Percentiles rank a stretch among this genome's conserved stretches.
phyloP scores from a whole-genome alignment of 345 rosid species.

The Eucalyptus shirleyi region DNA sequence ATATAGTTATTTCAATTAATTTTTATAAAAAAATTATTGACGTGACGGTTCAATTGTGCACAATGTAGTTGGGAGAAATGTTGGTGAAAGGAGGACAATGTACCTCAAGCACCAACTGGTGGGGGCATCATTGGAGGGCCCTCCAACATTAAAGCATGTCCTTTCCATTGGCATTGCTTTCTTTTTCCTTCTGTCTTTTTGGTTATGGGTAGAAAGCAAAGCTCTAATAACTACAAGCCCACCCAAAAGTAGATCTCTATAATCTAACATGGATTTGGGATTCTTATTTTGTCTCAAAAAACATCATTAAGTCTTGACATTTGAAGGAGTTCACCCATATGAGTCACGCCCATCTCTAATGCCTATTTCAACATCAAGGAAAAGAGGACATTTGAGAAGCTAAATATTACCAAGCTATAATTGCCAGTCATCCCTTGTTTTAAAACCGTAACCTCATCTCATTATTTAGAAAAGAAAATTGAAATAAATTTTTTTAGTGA shows the following conservation, averaged over 20 bases:
- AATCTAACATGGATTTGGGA: neutral
- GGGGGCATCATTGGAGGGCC: neutral
- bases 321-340: neutral
- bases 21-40: neutral
- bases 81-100: neutral
- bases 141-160: neutral
- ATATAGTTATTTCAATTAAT: neutral
- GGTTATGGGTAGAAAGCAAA: neutral
- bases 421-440: neutral
- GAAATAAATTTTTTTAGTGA: neutral
- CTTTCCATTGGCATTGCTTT: neutral
- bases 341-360: neutral
- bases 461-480: neutral
- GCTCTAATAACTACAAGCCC: neutral
- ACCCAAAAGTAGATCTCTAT: neutral
- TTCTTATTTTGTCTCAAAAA: neutral
- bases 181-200: neutral
- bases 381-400: neutral
- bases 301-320: neutral
- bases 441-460: neutral
- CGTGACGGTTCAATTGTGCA: neutral
- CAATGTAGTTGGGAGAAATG: neutral
- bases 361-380: neutral
- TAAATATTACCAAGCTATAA: neutral
- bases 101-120: neutral